Base-by-base conservation (phyloP, 73 alveolate species). In the Symbiodinium pilosum region DNA sequence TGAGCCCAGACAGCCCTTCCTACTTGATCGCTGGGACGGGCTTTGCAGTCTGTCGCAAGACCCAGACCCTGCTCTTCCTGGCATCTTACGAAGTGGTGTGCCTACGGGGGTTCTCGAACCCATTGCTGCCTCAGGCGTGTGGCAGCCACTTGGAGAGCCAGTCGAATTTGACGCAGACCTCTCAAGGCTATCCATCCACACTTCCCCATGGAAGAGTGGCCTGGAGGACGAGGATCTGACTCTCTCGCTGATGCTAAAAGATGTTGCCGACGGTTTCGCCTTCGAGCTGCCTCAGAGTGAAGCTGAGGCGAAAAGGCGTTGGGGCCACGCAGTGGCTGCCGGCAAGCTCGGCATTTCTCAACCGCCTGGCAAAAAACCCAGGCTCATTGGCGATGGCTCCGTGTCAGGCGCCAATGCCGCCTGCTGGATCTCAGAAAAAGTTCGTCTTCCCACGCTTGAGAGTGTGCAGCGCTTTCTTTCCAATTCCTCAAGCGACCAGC, bases 41-140 rank as follows among this genome's bases (percentile, higher is more conserved):
- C 41, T 64, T 24, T 64, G 77, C 11, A 16, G 6, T 16, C 8
- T 64, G 11, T 21, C 77, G 7, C 38, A 36, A n/a, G 93, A 85
- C 81, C 26, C 36, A 4, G 93, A 85, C 39, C 47, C 3, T 28
- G 38, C 47, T 9, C 28, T 73, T 20, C 86, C 86, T 18, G 34
- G 8, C 12, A 1, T 32, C 14, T 44, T 73, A 11, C 47, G 47
- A 9, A 12, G 32, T 18, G 86, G 86, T 12, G 86, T 73, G n/a
- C 86, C 86, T 9, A 73, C 86, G 3, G 86, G 86, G 2, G 86
- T 73, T 24, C 47, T 73, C n/a, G 86, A 30, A 44, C 86, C 86
- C 26, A 73, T 73, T 3, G 47, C 11, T 18, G 86, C 86, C 47
- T 73, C 86, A 8, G 86, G 86, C 5, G 43, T n/a, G 42, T 73